These are phyloP conservation scores for Scenedesmus sp. DNA, from an alignment of 163 green algal species.

Conservation along the genomic window DNA sequence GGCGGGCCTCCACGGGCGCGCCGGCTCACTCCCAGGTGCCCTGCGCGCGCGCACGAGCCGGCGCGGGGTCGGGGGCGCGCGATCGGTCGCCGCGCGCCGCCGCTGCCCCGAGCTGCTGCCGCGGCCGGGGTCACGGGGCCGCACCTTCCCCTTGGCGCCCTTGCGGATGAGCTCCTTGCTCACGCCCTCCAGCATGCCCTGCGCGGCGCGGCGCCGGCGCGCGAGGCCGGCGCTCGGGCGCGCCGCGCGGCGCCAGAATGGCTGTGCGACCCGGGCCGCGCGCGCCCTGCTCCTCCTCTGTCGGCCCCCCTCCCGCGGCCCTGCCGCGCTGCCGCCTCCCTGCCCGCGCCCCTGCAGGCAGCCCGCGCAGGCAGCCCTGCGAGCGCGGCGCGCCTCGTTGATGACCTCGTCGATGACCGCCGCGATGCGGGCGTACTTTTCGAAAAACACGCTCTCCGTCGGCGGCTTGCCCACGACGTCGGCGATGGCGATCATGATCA, in stretches of 20 bases:
- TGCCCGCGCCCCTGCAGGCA: slow-evolving; percentile 30
- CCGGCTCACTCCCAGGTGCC: slow-evolving; percentile 13
- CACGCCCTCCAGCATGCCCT: slow-evolving; percentile 41
- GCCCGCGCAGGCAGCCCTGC: neutral
- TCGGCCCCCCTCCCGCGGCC: too few species aligned
- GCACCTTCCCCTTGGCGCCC: slow-evolving; percentile 67
- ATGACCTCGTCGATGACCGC: slow-evolving; percentile 69
- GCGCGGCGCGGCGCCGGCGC: too few species aligned
- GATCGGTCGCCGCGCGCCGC: too few species aligned
- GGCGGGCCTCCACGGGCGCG: too few species aligned
- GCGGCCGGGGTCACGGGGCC: neutral
- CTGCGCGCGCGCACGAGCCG: too few species aligned
- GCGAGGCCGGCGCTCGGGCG: too few species aligned
- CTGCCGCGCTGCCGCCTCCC: too few species aligned
- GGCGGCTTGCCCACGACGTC: slow-evolving; percentile 58
- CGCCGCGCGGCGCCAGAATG: too few species aligned
- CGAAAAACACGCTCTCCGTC: slow-evolving; percentile 58
- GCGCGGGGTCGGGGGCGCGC: too few species aligned
- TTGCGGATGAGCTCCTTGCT: slow-evolving; percentile 57
- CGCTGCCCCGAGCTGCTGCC: neutral
- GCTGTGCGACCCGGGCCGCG: too few species aligned
- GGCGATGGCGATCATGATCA: slow-evolving; percentile 40
- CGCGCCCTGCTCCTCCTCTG: too few species aligned
- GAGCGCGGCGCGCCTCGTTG: slow-evolving; percentile 58
- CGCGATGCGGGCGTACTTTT: slow-evolving; percentile 57